Percentiles rank a stretch among this genome's conserved stretches.
phyloP scores from a whole-genome alignment of 306 rosid genomes.

The Psophocarpus tetragonolobus region DNA sequence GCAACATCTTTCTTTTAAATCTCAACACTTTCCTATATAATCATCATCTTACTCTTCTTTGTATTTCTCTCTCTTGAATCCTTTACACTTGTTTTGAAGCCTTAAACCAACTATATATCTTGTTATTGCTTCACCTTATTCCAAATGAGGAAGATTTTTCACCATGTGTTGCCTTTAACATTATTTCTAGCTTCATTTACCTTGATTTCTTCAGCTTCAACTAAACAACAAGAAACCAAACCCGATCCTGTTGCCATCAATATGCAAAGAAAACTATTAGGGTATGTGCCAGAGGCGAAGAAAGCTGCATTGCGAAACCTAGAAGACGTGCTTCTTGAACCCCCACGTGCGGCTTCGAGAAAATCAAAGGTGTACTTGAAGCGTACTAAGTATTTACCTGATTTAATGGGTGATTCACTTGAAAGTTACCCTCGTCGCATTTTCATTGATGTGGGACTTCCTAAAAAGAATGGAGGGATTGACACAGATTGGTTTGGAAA shows the following conservation, averaged over 20 bases:
- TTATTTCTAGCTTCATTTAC: constrained; percentile 44
- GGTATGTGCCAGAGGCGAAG: constrained; percentile 49
- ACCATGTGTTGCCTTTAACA: constrained; percentile 40
- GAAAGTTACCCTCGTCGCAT: constrained; percentile 70
- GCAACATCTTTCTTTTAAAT: background rate
- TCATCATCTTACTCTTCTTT: background rate
- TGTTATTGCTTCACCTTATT: constrained; percentile 35
- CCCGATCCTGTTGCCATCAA: background rate
- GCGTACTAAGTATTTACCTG: constrained; percentile 65
- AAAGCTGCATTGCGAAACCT: constrained; percentile 69
- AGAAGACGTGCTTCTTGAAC: constrained; percentile 79
- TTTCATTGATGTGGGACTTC: constrained; percentile 68
- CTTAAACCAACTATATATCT: constrained; percentile 35
- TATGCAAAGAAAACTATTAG: constrained; percentile 44
- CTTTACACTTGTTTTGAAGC: constrained; percentile 10
- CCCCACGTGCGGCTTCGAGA: constrained; percentile 67
- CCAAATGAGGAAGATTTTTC: constrained; percentile 35
- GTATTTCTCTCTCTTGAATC: background rate
- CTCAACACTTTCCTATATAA: background rate
- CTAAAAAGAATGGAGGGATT: constrained; percentile 53
- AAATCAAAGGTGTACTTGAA: constrained; percentile 62
- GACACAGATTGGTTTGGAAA: constrained; percentile 51
- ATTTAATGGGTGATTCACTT: constrained; percentile 76
- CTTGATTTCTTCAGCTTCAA: constrained; percentile 23
- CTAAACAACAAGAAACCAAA: background rate